Evolutionary conservation across 129 eudicot genomes (phyloP).

Genomic region (Saposhnikovia divaricata): DNA sequence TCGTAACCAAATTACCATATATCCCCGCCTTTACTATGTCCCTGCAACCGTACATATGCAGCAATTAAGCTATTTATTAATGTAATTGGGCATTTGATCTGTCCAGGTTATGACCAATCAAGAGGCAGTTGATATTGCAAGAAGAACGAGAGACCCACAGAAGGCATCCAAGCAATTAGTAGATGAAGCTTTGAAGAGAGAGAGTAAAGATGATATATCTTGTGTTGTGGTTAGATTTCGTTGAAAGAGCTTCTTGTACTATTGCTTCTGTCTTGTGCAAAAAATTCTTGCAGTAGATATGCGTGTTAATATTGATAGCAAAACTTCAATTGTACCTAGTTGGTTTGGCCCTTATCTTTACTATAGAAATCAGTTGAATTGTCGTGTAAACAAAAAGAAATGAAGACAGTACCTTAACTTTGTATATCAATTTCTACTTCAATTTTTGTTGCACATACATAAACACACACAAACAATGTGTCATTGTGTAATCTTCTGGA

Average conservation of each 20-base stretch:
- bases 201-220: constrained; percentile 74
- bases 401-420: background rate
- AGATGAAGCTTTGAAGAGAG: constrained; percentile 61
- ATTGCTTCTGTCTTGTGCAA: background rate
- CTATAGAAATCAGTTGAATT: background rate
- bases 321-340: background rate
- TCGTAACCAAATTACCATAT: background rate
- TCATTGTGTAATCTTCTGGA: too few relatives aligned
- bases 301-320: background rate
- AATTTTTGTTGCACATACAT: background rate
- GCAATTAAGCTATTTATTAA: background rate
- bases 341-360: background rate
- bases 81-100: background rate
- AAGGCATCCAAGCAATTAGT: constrained; percentile 66
- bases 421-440: background rate
- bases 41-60: background rate
- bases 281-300: background rate
- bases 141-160: constrained; percentile 43
- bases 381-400: too few relatives aligned
- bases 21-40: background rate
- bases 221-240: constrained; percentile 61
- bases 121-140: constrained; percentile 67
- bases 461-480: background rate
- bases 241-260: constrained; percentile 4
- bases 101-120: constrained; percentile 53